Percentiles rank a stretch among this genome's conserved stretches.
Conservation (phyloP, 352 stramenopile species). For the Phytophthora sansomeana region DNA sequence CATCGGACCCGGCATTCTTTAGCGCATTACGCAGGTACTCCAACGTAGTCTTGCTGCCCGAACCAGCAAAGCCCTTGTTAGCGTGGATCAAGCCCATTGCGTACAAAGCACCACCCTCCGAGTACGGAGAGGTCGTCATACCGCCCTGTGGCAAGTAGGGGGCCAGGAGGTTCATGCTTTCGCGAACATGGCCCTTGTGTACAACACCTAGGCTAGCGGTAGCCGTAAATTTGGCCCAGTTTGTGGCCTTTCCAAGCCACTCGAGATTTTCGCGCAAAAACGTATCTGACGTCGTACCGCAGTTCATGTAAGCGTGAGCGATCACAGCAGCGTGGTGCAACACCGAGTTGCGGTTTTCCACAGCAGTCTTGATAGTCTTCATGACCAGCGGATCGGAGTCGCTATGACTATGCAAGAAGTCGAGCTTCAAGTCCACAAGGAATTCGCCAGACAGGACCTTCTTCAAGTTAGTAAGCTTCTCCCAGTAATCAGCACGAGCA, state of each 20-base stretch:
- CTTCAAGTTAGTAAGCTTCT: conserved; percentile 89
- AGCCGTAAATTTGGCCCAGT: conserved; percentile 99
- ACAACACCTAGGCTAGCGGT: conserved; percentile 98
- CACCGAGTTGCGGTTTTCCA: conserved; percentile 97
- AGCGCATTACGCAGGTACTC: conserved; percentile 89
- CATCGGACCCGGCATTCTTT: conserved; percentile 91
- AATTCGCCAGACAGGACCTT: conserved; percentile 90
- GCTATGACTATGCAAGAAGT: conserved; percentile 93
- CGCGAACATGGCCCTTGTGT: conserved; percentile 97
- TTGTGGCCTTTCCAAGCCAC: conserved; percentile 98
- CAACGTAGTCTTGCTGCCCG: conserved; percentile 84
- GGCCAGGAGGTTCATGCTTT: conserved; percentile 98
- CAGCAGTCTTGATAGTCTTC: conserved; percentile 94
- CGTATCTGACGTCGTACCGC: conserved; percentile 97
- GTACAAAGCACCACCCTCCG: conserved; percentile 97
- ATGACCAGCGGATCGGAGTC: conserved; percentile 94
- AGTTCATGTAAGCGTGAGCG: conserved; percentile 97
- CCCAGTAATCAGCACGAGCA: conserved; percentile 77
- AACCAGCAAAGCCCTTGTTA: conserved; percentile 93
- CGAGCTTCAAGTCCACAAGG: conserved; percentile 92
- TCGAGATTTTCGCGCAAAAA: conserved; percentile 99
- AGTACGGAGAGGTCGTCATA: conserved; percentile 94
- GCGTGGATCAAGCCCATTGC: conserved; percentile 98
- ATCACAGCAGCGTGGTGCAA: conserved; percentile 98
- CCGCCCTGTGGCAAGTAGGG: conserved; percentile 96